These are phyloP conservation scores for Fusarium abutilonis DNA, from an alignment of 2,329 filamentous ascomycete genomes.

Conservation along the genomic window DNA sequence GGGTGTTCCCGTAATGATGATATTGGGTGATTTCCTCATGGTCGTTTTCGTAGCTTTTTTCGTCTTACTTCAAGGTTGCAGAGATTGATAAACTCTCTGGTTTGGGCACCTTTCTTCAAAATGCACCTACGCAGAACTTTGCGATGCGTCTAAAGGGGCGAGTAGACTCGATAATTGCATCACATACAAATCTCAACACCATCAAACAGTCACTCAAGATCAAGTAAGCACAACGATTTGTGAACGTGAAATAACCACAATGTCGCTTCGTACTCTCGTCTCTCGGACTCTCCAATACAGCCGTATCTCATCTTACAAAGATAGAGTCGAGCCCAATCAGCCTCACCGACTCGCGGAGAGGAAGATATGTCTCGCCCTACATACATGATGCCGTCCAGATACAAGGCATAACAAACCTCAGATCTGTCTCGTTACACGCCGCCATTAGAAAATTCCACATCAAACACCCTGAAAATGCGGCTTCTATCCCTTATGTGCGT, in stretches of 20 bases:
- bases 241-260: slow-evolving; percentile 35
- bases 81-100: slow-evolving; percentile 35
- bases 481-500: slow-evolving; percentile 46
- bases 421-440: slow-evolving; percentile 41
- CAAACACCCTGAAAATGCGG: slow-evolving; percentile 46
- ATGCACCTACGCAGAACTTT: slow-evolving; percentile 14
- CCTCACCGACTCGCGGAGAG: slow-evolving; percentile 35
- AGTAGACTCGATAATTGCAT: slow-evolving; percentile 25
- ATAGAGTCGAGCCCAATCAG: slow-evolving; percentile 25
- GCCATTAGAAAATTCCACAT: slow-evolving; percentile 44
- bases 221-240: background rate
- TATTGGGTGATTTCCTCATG: slow-evolving; percentile 75
- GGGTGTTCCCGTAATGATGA: slow-evolving; percentile 94
- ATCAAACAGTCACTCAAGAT: slow-evolving; percentile 4
- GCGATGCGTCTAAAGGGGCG: slow-evolving; percentile 38
- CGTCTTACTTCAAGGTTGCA: slow-evolving; percentile 27
- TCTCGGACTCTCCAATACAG: slow-evolving; percentile 38
- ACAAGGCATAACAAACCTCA: slow-evolving; percentile 33
- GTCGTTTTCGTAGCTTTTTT: slow-evolving; percentile 33
- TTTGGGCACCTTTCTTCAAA: slow-evolving; percentile 13
- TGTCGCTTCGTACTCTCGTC: slow-evolving; percentile 39
- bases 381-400: slow-evolving; percentile 44
- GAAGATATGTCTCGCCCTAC: slow-evolving; percentile 28
- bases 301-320: slow-evolving; percentile 44
- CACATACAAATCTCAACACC: background rate